These are phyloP conservation scores for Penicillium sp. DNA, from an alignment of 2,329 filamentous ascomycete genomes.

Conservation along the genomic window DNA sequence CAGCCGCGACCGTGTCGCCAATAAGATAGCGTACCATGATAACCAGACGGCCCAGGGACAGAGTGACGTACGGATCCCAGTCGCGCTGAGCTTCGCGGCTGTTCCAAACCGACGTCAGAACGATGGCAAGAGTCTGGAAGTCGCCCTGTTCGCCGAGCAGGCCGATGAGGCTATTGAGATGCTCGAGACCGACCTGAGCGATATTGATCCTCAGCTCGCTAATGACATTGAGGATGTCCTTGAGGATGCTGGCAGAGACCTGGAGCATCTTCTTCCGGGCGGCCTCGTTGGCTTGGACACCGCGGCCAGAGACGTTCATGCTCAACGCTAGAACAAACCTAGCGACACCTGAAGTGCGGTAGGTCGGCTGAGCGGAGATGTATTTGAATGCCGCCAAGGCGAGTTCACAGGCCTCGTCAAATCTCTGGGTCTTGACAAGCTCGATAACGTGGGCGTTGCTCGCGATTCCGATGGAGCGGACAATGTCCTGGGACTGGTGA, in stretches of 20 bases:
- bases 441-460: conserved; percentile 35
- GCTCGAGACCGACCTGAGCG: conserved; percentile 44
- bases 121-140: conserved; percentile 48
- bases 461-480: conserved; percentile 45
- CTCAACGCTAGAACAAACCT: conserved; percentile 44
- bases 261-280: conserved; percentile 47
- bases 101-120: conserved; percentile 52
- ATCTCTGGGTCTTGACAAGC: conserved; percentile 36
- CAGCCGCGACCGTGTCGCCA: conserved; percentile 50
- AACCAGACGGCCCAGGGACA: conserved; percentile 56
- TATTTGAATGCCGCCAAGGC: conserved; percentile 40
- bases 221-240: conserved; percentile 47
- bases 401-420: conserved; percentile 39
- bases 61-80: conserved; percentile 50
- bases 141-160: conserved; percentile 53
- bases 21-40: conserved; percentile 56
- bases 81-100: conserved; percentile 49
- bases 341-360: conserved; percentile 34
- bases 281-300: conserved; percentile 41
- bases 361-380: conserved; percentile 38
- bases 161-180: conserved; percentile 50
- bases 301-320: conserved; percentile 43
- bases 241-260: conserved; percentile 47
- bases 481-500: conserved; percentile 40
- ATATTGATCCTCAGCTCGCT: conserved; percentile 49